Base-by-base conservation (phyloP, 2,329 filamentous ascomycete species). In the Phialophora chinensis region DNA sequence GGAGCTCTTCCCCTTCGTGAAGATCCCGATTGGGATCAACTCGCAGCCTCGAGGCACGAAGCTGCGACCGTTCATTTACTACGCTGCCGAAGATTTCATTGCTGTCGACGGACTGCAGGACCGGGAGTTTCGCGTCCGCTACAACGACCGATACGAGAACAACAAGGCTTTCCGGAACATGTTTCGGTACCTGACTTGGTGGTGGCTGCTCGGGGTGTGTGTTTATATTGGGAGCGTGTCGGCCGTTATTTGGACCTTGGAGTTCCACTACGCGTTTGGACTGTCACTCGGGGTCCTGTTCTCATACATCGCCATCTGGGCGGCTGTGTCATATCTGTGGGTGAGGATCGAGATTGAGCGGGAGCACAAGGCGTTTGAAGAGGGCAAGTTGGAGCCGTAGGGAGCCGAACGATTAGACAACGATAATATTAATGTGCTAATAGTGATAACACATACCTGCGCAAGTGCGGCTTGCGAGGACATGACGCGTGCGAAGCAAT, bases 291-390 rank as follows among this genome's bases (percentile, higher is more conserved):
- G 66, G n/a, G 60, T 66, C 33, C 57, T 66, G 33, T 66, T 68
- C 33, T 25, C 66, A 1, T 68, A 65, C 29, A 68, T 68, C 31
- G 64, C 60, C 35, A 44, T 66, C 20, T 68, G 64, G 60, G 66
- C 66, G 6, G 60, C 50, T 25, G 50, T 62, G 14, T 50, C 56
- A 23, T 71, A 66, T 35, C 47, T 68, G 25, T 69, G 69, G 69
- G 69, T 71, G n/a, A 69, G 59, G 29, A 58, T 65, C 38, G 69
- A 67, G 59, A 66, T 69, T 56, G 65, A 63, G 47, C 67, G 63
- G 25, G 63, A 68, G 54, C 62, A 68, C 29, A 62, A 57, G n/a
- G 55, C 54, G 23, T 66, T 55, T 54, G 63, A 68, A 25, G 58
- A 55, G 27, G 53, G 44, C 25, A 62, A 56, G 49, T 44, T 33